Evolutionary conservation across 139 green algal genomes (phyloP), one percentile per base, ranked within the genome.

Genomic region (Parachlorella kessleri): DNA sequence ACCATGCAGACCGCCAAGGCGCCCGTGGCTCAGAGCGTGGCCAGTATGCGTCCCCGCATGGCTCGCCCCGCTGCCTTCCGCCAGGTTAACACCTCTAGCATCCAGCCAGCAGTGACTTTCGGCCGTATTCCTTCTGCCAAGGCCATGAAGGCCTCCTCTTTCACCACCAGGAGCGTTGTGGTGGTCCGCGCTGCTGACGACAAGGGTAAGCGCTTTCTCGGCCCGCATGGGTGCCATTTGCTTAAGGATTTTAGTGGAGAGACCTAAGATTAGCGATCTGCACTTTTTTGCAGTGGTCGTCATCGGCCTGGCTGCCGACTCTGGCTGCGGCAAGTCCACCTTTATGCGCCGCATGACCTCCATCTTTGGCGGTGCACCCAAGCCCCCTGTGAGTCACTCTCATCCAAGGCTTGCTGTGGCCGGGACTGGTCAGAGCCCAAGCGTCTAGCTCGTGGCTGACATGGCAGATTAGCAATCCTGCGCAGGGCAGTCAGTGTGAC

Each of bases 331-430:
- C 86, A 99, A 99, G 93, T 99, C 96, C 71, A 99, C 97, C 40
- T 99, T 99, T 94, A 99, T 99, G 97, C 89, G 97, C 71, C 94
- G 97, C 79, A 93, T 99, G 91, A 99, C 97, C n/a, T 82, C 76
- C 78, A 90, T 99, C 42, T 99, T 99, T 84, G 97, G 97, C 37
- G 97, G 97, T 48, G 80, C 82, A 33, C 90, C 97, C 66, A 93
- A 95, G 83, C 93, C 97, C 66, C 97, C 97, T 24, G n/a, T n/a
- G n/a, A n/a, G n/a, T n/a, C n/a, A n/a, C n/a, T n/a, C n/a, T n/a
- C n/a, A n/a, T n/a, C n/a, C n/a, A n/a, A n/a, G n/a, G n/a, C n/a
- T n/a, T n/a, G n/a, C n/a, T n/a, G n/a, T n/a, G n/a, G n/a, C n/a
- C n/a, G n/a, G n/a, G n/a, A n/a, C n/a, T n/a, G n/a, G n/a, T n/a